Percentiles rank a stretch among this genome's conserved stretches.
These are phyloP conservation scores for Pontederia paniculata DNA, from an alignment of 176 grass and related monocot species.

Conservation along the genomic window DNA sequence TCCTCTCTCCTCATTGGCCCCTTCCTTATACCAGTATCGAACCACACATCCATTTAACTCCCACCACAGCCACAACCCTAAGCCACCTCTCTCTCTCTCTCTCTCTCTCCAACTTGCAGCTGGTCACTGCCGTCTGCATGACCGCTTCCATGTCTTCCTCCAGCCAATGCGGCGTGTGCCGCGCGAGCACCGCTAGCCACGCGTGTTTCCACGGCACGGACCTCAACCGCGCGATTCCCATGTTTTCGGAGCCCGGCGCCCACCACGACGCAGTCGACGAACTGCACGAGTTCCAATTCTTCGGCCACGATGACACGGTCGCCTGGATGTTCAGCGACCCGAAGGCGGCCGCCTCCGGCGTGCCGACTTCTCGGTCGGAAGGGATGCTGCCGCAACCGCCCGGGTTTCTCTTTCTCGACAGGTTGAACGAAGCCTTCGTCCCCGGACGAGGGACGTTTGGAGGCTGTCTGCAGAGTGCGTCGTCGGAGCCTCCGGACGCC, in stretches of 20 bases:
- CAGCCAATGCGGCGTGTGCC: neutral
- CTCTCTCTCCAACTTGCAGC: neutral
- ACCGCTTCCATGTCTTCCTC: neutral
- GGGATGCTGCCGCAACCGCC: neutral
- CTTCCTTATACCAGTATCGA: neutral
- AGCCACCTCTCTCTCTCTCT: neutral
- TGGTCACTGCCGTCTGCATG: neutral
- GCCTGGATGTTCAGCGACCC: neutral
- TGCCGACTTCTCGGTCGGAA: neutral
- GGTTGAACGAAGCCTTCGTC: neutral
- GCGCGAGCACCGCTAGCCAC: neutral
- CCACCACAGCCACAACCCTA: constrained; percentile 2
- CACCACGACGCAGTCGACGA: neutral
- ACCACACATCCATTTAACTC: constrained; percentile 7
- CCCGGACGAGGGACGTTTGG: constrained; percentile 29
- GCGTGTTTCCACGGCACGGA: neutral
- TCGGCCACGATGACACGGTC: neutral
- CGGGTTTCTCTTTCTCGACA: constrained; percentile 11
- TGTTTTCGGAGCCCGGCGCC: neutral
- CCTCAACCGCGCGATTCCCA: neutral
- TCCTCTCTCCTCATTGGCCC: constrained; percentile 34
- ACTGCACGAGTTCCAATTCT: neutral
- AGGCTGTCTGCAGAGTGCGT: neutral
- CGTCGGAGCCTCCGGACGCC: neutral
- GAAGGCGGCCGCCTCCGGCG: neutral